These are phyloP conservation scores for Kodamaea jinghongensis DNA, from an alignment of 805 yeast species.

Conservation along the genomic window DNA sequence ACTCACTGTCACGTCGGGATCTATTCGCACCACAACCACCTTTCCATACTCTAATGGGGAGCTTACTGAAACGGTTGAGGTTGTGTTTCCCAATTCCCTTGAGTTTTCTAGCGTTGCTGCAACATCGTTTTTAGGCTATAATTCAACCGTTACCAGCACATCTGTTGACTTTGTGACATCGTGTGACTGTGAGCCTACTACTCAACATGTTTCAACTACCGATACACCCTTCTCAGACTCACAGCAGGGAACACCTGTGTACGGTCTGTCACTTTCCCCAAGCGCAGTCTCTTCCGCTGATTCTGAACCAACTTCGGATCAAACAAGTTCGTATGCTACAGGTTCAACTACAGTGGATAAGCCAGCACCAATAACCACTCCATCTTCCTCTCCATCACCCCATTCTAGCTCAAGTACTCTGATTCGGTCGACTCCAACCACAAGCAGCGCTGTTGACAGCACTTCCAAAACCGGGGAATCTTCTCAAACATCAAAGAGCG, in stretches of 20 bases:
- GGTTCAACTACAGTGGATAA: not conserved
- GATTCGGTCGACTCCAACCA: too few species aligned
- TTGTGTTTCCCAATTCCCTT: slow-evolving; percentile 1
- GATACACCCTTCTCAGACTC: too few species aligned
- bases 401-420: too few species aligned
- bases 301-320: not conserved
- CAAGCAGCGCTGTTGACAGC: too few species aligned
- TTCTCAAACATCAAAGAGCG: too few species aligned
- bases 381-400: not conserved
- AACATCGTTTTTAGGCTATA: slow-evolving; percentile 2
- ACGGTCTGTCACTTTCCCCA: not conserved
- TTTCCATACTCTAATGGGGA: slow-evolving; percentile 6
- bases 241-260: too few species aligned
- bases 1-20: not conserved
- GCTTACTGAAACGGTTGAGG: slow-evolving; percentile 3
- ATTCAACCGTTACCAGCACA: not conserved
- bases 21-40: slow-evolving; percentile 2
- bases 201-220: too few species aligned
- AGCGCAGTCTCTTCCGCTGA: not conserved
- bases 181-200: too few species aligned
- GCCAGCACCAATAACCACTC: not conserved
- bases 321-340: not conserved
- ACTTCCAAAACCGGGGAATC: too few species aligned
- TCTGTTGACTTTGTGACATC: too few species aligned
- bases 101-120: not conserved